A percentile compares a stretch with the other conserved stretches of the same genome.
Evolutionary conservation across 225 moss, liverwort and hornwort species (phyloP).

Genomic region (Pseudisothecium myosuroides): DNA sequence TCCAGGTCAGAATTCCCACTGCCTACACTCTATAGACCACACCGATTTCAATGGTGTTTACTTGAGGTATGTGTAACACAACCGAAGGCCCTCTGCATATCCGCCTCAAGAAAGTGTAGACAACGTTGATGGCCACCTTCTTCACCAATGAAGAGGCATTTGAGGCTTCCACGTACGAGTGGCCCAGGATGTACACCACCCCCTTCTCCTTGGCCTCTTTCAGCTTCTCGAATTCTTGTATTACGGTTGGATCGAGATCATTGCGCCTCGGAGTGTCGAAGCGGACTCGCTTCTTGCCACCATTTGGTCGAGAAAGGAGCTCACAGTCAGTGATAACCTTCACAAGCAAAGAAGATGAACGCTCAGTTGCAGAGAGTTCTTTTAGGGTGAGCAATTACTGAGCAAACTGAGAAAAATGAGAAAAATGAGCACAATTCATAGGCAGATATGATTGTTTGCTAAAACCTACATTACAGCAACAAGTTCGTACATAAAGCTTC

Average conservation of each 20-base stretch:
- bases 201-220: slow-evolving; percentile 65
- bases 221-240: slow-evolving; percentile 43
- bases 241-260: slow-evolving; percentile 4
- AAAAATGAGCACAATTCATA: neutral
- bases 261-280: slow-evolving; percentile 22
- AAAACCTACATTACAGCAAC: neutral
- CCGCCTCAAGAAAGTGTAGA: slow-evolving; percentile 60
- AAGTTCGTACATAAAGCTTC: neutral
- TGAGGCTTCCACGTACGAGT: slow-evolving; percentile 71
- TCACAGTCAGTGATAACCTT: neutral
- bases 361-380: neutral
- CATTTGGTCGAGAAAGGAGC: neutral
- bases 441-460: neutral
- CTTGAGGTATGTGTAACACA: slow-evolving; percentile 64
- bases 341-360: neutral
- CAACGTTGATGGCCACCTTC: slow-evolving; percentile 57
- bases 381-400: neutral
- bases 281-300: slow-evolving; percentile 54
- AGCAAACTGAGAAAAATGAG: neutral
- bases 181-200: slow-evolving; percentile 72
- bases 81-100: slow-evolving; percentile 54
- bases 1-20: neutral
- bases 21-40: slow-evolving; percentile 51
- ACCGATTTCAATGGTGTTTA: slow-evolving; percentile 79
- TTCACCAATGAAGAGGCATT: slow-evolving; percentile 52